A percentile compares a stretch with the other conserved stretches of the same genome.
phyloP scores from a whole-genome alignment of 805 yeast genomes.

The Cyberlindnera maritima region DNA sequence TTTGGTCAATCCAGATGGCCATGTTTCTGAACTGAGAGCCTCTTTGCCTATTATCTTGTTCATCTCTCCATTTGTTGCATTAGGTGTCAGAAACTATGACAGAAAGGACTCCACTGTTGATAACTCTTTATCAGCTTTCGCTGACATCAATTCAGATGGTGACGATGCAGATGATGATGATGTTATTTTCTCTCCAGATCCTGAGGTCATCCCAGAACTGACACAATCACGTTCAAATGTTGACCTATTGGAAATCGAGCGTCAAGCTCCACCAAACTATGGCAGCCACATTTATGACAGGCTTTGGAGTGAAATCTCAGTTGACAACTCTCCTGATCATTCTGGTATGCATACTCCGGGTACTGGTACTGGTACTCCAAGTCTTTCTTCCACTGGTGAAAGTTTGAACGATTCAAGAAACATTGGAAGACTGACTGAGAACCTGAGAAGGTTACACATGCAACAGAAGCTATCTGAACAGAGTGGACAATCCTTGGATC shows the following conservation, averaged over 20 bases:
- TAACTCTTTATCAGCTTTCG: conserved; percentile 21
- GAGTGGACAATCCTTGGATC: conserved; percentile 29
- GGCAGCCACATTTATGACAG: conserved; percentile 79
- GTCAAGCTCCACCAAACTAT: conserved; percentile 84
- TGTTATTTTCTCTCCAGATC: conserved; percentile 37
- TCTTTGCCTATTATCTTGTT: conserved; percentile 78
- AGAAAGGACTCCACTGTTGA: conserved; percentile 23
- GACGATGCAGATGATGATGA: conserved; percentile 33
- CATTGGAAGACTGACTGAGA: conserved; percentile 43
- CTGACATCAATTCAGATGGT: conserved; percentile 29
- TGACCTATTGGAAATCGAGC: conserved; percentile 35
- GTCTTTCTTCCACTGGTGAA: conserved; percentile 18
- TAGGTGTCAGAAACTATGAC: conserved; percentile 45
- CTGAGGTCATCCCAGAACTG: conserved; percentile 25
- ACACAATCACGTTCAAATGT: conserved; percentile 11
- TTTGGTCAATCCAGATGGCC: conserved; percentile 85
- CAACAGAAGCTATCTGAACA: conserved; percentile 45
- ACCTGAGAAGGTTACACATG: conserved; percentile 47
- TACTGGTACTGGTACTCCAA: conserved; percentile 24
- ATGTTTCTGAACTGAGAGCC: conserved; percentile 86
- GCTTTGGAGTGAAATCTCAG: conserved; percentile 60
- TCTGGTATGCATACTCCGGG: conserved; percentile 33
- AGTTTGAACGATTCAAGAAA: conserved; percentile 27
- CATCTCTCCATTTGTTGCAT: conserved; percentile 78
- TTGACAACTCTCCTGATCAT: conserved; percentile 31